Evolutionary conservation across 495 filamentous ascomycete genomes (phyloP), one percentile per base, ranked within the genome.

Genomic region (Oidiodendron maius): DNA sequence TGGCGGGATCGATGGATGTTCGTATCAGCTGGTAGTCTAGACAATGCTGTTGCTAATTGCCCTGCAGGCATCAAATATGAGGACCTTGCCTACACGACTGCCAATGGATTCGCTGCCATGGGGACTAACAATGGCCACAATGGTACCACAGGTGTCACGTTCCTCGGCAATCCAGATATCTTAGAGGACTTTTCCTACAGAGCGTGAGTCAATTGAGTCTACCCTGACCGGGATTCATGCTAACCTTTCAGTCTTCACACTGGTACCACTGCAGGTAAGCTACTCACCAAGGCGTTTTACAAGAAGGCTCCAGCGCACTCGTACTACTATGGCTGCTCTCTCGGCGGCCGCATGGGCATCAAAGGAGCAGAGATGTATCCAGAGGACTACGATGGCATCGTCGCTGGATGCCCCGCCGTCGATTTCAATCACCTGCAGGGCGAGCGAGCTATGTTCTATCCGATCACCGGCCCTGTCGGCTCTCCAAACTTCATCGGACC

Each of bases 381-480:
- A 1, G 65, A 70, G 4, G 73, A 72, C 52, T 81, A 86, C 49
- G 83, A 90, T 60, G 86, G 86, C 21, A 77, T 83, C 2, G 64
- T 89, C 5, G 74, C 77, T 16, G 82, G 81, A 3, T 71, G 79
- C 8, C 76, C 72, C 32, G 72, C 67, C 10, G 55, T 75, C 1
- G 73, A 78, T 48, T 70, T 69, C 6, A 42, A 42, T n/a, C 76
- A 66, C 35, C 60, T 65, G 30, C 56, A 68, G 6, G 73, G 72
- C 1, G 82, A 78, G 77, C 68, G 73, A 32, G 78, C 70, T 3
- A 60, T 63, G 11, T 81, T 81, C 55, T 76, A 68, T 44, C 53
- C 65, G 1, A 64, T 64, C 21, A 60, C 69, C 4, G 69, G 66
- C 2, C 45, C 46, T 13, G 58, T 54, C 46, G 68, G 65, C 42